Evolutionary conservation across 2,329 filamentous ascomycete species (phyloP).

Genomic region (Coniochaeta sp.): DNA sequence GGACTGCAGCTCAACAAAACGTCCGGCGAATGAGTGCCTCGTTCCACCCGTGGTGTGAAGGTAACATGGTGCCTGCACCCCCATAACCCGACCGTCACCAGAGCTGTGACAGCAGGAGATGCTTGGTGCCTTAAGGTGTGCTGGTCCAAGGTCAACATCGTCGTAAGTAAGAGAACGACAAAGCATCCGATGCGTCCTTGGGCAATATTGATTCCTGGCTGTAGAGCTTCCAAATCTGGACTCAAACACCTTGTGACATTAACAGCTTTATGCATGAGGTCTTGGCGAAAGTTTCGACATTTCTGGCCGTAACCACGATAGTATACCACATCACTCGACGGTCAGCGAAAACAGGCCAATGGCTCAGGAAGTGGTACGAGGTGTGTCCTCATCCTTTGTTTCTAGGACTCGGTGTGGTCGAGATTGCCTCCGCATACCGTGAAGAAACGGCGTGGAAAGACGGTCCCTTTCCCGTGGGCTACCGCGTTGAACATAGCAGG

Average conservation of each 20-base stretch:
- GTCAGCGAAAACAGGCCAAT: not conserved
- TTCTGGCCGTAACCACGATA: not conserved
- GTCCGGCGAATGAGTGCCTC: slow-evolving; percentile 5
- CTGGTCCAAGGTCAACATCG: not conserved
- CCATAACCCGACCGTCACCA: not conserved
- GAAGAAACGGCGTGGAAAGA: slow-evolving; percentile 12
- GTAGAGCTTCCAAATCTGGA: not conserved
- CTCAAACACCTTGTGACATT: not conserved
- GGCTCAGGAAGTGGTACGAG: not conserved
- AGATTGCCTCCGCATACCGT: slow-evolving; percentile 2
- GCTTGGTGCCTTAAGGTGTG: not conserved
- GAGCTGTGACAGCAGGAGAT: not conserved
- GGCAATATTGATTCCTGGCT: not conserved
- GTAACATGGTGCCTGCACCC: slow-evolving; percentile 4
- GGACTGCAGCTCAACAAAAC: not conserved
- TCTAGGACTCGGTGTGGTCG: not conserved
- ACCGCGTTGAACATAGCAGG: slow-evolving; percentile 8
- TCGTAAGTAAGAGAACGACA: not conserved
- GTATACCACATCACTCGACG: not conserved
- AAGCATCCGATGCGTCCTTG: not conserved
- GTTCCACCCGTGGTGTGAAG: slow-evolving; percentile 7
- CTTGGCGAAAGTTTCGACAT: not conserved
- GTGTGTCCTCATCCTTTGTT: not conserved
- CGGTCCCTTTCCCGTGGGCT: slow-evolving; percentile 15
- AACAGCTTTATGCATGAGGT: not conserved